Base-by-base conservation (phyloP, 306 rosid genomes). In the Macrotyloma uniflorum region DNA sequence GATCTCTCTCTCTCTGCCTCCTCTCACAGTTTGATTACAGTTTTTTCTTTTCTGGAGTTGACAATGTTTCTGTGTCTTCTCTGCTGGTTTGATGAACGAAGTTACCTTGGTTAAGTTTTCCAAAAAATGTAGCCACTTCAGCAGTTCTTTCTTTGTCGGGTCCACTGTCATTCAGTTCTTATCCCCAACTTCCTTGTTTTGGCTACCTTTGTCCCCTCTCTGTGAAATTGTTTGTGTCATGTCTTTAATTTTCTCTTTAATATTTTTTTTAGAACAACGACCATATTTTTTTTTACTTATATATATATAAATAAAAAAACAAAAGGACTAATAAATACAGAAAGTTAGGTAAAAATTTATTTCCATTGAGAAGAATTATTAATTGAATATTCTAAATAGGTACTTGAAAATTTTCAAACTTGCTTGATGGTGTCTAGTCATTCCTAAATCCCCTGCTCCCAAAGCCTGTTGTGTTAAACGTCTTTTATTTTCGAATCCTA, bases 61-160 rank as follows among this genome's bases (percentile, higher is more conserved):
- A 75, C 83, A 70, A 18, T 43, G 74, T 28, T 19, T 51, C 50
- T 66, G 68, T 70, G 64, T 62, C 61, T 19, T 30, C 55, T 75
- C 35, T 36, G 53, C 40, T 65, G 42, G 23, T 28, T 64, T 43
- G 26, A 5, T 47, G 72, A 72, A 59, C 42, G 71, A 72, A 72
- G 72, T 78, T 83, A 67, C 67, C 76, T 75, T 42, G 46, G 51
- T 24, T 55, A n/a, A 32, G 47, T 72, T 64, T 42, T 65, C 70
- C 13, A 28, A 46, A 59, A 43, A 10, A 35, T 38, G 5, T 8
- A 32, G 83, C 77, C 90, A 86, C 72, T 50, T 82, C 79, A 80
- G 77, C 68, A 54, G 63, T 70, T 19, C 9, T 61, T 46, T 40
- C 68, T 6, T 14, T 20, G 36, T 28, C 12, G 70, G 80, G 78